Evolutionary conservation across 2,329 filamentous ascomycete species (phyloP), one percentile per base, ranked within the genome.

Genomic region (Cytospora piceicola): DNA sequence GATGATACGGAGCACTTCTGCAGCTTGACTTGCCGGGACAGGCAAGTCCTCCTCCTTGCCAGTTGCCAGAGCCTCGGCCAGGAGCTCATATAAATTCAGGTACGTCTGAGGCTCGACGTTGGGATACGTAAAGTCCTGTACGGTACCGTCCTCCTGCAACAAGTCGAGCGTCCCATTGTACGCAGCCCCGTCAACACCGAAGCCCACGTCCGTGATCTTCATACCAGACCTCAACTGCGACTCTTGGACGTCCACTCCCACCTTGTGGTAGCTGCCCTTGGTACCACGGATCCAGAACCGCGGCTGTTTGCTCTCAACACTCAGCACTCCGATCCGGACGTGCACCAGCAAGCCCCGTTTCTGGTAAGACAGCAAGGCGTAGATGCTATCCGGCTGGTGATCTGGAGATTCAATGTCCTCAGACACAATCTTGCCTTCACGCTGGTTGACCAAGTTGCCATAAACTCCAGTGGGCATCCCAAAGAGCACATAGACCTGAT

Each of bases 261-360:
- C 78, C 82, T 94, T 94, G 79, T 86, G 89, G 77, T 89, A 94
- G 73, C 85, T 90, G 0, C 90, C 92, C 76, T 89, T 88, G 22
- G 86, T 86, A 27, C 92, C 92, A 30, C 91, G 82, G 12, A 94
- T 82, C 91, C 91, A 94, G 81, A 89, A 94, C 49, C 91, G 81
- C 66, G 90, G 80, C 79, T 94, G 91, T 68, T 85, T 80, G 29
- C 80, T 80, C 77, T 94, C 91, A 3, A 86, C 85, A 73, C 87
- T 91, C 58, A 92, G 80, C 27, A 90, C 85, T 52, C 84, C 86
- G 65, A 89, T 89, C 74, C 91, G 90, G 57, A 88, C 87, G 55
- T 89, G 89, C 14, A 88, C 91, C 55, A 92, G 75, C 69, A 90
- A 77, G 7, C 88, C 88, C 51, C 81, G 76, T 17, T 78, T 78